Percentiles rank a stretch among this genome's conserved stretches.
Conservation (phyloP, 495 filamentous ascomycete genomes). For the Lophiostoma macrostomum region DNA sequence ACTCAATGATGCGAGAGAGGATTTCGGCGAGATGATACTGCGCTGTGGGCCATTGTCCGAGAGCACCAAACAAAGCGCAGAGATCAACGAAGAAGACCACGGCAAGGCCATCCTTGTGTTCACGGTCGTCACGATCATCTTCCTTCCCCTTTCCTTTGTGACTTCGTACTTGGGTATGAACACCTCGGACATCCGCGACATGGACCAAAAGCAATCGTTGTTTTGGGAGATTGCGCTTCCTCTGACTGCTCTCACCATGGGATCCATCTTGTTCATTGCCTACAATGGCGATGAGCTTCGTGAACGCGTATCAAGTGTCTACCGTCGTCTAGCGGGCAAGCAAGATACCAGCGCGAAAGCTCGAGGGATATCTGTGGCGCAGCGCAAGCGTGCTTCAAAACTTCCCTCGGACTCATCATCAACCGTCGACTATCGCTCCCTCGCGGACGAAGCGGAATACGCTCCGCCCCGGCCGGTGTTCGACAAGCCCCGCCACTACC, state of each 20-base stretch:
- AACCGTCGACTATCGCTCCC: slow-evolving; percentile 7
- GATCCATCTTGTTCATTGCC: slow-evolving; percentile 18
- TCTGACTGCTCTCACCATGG: slow-evolving; percentile 26
- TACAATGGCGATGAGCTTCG: slow-evolving; percentile 32
- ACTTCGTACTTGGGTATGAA: slow-evolving; percentile 35
- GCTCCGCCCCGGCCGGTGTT: slow-evolving; percentile 2
- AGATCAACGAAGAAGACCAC: slow-evolving; percentile 33
- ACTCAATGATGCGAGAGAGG: slow-evolving; percentile 7
- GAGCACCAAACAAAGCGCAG: slow-evolving; percentile 26
- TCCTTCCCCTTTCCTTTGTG: slow-evolving; percentile 32
- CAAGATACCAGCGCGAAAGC: neutral
- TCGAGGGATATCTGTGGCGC: slow-evolving; percentile 9
- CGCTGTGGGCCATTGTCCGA: slow-evolving; percentile 23
- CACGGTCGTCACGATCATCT: slow-evolving; percentile 34
- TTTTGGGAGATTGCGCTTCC: slow-evolving; percentile 37
- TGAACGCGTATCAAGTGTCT: neutral
- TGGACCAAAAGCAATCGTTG: slow-evolving; percentile 29
- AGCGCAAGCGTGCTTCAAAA: slow-evolving; percentile 7
- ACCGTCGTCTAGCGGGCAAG: slow-evolving; percentile 9
- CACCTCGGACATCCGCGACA: slow-evolving; percentile 32
- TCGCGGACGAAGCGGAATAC: slow-evolving; percentile 22
- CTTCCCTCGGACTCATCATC: neutral
- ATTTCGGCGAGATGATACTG: slow-evolving; percentile 17
- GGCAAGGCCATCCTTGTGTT: slow-evolving; percentile 36
- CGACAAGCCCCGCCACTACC: too few relatives aligned